A percentile compares a stretch with the other conserved stretches of the same genome.
phyloP scores from a whole-genome alignment of 257 asterid genomes.

The Voacanga thouarsii region DNA sequence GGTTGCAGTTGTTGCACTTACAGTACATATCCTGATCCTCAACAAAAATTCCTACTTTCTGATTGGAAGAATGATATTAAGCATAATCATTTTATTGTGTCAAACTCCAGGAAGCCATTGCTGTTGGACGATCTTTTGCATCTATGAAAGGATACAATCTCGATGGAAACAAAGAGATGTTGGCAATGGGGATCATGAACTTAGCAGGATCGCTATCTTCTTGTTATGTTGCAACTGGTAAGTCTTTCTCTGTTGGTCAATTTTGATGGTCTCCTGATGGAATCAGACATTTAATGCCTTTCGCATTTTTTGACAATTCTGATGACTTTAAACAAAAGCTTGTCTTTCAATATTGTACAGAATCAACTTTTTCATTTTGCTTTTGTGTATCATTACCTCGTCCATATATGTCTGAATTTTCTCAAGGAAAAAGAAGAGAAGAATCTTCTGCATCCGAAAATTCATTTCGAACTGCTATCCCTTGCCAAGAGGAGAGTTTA shows the following conservation, averaged over 20 bases:
- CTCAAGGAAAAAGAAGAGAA: not conserved
- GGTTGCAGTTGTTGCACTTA: constrained; percentile 32
- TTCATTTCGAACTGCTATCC: not conserved
- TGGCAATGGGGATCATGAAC: constrained; percentile 43
- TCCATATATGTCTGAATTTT: not conserved
- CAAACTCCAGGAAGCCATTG: constrained; percentile 42
- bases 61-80: not conserved
- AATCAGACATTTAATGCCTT: not conserved
- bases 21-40: constrained; percentile 16
- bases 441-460: not conserved
- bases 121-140: constrained; percentile 46
- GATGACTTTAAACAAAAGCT: not conserved
- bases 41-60: not conserved
- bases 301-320: too few species aligned
- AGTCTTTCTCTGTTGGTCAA: not conserved
- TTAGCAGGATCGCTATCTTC: constrained; percentile 44
- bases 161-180: constrained; percentile 50
- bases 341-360: not conserved
- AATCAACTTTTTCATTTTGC: not conserved
- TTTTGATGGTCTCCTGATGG: not conserved
- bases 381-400: not conserved
- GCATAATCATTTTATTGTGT: not conserved
- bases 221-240: constrained; percentile 47
- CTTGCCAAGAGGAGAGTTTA: too few species aligned
- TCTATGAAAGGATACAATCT: constrained; percentile 36